Base-by-base conservation (phyloP, 495 filamentous ascomycete species). In the Daldinia decipiens region DNA sequence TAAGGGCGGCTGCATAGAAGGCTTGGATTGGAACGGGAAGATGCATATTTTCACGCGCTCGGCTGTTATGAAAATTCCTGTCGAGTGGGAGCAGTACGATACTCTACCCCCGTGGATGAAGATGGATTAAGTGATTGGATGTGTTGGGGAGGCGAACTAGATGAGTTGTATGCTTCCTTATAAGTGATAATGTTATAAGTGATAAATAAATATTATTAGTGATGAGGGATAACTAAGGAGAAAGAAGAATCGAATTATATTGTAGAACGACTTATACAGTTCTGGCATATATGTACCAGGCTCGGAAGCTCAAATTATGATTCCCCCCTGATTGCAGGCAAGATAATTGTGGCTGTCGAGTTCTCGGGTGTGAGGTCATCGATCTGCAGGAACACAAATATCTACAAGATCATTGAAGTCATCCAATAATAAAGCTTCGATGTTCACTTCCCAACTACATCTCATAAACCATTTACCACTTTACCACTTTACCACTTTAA, bases 1-100 rank as follows among this genome's bases (percentile, higher is more conserved):
- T 29, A 88, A 88, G 72, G 86, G 82, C 5, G 87, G 86, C 0
- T 79, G 82, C 65, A 65, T 88, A 51, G 77, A 84, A 31, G 83
- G 75, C 1, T 62, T 87, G 52, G 59, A 76, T 4, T 81, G 74
- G 75, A 58, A 64, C 27, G 43, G 36, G 4, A 43, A 7, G 60
- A 77, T 69, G 53, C 82, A 83, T 63, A 83, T 84, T 32, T 84
- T 71, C 19, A 73, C 75, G 17, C 47, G 71, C 39, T 77, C 76
- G 15, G 82, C 82, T 4, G 79, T 84, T 15, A 58, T 77, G 3
- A 59, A 70, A 53, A 71, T 76, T 8, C 72, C 81, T 8, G 73
- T 71, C 7, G 78, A 77, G 55, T 80, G 75, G 73, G 63, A 82
- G 52, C 39, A 74, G 24, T 79, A 80, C 19, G 79, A 83, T 40